Evolutionary conservation across 2,329 filamentous ascomycete genomes (phyloP), one percentile per base, ranked within the genome.

Genomic region (Sporothrix globosa): DNA sequence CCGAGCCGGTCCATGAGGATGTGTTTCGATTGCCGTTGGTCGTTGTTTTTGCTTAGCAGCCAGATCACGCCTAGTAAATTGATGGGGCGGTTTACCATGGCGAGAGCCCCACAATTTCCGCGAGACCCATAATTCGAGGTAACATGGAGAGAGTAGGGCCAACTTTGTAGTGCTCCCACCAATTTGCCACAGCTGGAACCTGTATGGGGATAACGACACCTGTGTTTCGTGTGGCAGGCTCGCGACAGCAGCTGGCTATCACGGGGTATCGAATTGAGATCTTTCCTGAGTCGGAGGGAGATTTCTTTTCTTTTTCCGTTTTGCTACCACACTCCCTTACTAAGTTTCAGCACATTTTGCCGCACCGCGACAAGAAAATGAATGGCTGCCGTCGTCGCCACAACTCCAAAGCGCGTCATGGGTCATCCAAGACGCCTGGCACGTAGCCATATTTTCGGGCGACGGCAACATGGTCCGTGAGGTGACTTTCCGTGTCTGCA

Each of bases 171-270:
- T 53, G 34, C 34, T 34, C 27, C 27, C 34, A 53, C 9, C 11
- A 58, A n/a, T n/a, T 14, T 17, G 27, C 54, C 10, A 6, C 27
- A 7, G 34, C 34, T 34, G 34, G 34, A 41, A 41, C 30, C 56
- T 41, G 56, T 34, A 50, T n/a, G 14, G 27, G 27, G 24, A 34
- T 46, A 46, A 58, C 66, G 66, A 58, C 66, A 68, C 52, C 52
- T 56, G 52, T 56, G 52, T 68, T 68, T 68, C 66, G 66, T 68
- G 66, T 68, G 66, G 13, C 52, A 68, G 66, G 65, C 17, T 21
- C 27, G 44, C 44, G 44, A 50, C 61, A 21, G 27, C 44, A 17
- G 21, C 30, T 48, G 24, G 17, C 30, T 17, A 41, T 41, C 10
- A n/a, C 19, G 54, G 30, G 30, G 27, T 17, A 4, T n/a, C 30